Evolutionary conservation across 1,139 yeast species (phyloP).

Genomic region (Saccharomyces pastorianus): DNA sequence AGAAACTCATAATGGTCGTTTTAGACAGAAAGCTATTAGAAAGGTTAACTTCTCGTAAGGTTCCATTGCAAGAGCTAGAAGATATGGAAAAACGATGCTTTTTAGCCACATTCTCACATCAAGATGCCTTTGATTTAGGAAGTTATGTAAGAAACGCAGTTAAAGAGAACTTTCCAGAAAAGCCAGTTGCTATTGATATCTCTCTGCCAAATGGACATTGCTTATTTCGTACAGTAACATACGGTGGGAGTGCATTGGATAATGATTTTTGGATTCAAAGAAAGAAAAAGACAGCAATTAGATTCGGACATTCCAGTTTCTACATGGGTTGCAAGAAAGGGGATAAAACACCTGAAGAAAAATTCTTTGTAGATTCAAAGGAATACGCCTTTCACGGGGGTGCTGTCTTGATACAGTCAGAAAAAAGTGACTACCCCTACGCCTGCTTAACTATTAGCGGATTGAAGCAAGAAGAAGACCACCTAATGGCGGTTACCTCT

Average conservation of each 20-base stretch:
- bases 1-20: neutral
- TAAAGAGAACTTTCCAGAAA: constrained; percentile 17
- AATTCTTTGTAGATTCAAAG: constrained; percentile 36
- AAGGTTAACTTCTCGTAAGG: constrained; percentile 9
- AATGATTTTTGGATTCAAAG: constrained; percentile 55
- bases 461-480: constrained; percentile 32
- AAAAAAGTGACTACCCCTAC: constrained; percentile 39
- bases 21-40: constrained; percentile 11
- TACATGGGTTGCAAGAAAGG: constrained; percentile 43
- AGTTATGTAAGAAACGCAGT: constrained; percentile 18
- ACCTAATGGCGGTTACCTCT: constrained; percentile 21
- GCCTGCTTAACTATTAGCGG: constrained; percentile 58
- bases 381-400: constrained; percentile 62
- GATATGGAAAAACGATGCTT: constrained; percentile 13
- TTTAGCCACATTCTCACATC: constrained; percentile 15
- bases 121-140: constrained; percentile 25
- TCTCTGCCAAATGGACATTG: constrained; percentile 43
- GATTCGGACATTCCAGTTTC: constrained; percentile 49
- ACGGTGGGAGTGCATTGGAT: constrained; percentile 39
- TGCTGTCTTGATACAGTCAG: constrained; percentile 46
- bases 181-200: constrained; percentile 45
- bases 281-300: constrained; percentile 44
- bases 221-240: constrained; percentile 43
- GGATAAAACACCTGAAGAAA: constrained; percentile 28
- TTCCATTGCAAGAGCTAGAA: constrained; percentile 17